These are phyloP conservation scores for Fusarium sp. DNA, from an alignment of 2,329 filamentous ascomycete genomes.

Conservation along the genomic window DNA sequence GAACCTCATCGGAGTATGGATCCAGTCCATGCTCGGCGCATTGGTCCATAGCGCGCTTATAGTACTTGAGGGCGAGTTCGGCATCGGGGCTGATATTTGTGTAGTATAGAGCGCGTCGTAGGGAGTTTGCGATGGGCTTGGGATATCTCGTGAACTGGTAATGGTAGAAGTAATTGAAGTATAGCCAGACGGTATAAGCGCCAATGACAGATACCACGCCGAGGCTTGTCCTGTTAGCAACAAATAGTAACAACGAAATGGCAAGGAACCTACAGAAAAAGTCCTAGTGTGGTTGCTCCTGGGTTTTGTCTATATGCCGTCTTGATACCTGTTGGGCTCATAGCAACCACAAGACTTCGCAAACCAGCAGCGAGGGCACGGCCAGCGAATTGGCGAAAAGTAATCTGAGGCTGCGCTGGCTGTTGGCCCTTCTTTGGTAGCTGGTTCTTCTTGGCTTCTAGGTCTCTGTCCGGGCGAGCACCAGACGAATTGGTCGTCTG, in stretches of 20 bases:
- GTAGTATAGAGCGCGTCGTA: conserved; percentile 88
- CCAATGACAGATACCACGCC: conserved; percentile 46
- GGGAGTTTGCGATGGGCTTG: conserved; percentile 76
- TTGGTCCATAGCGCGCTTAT: conserved; percentile 79
- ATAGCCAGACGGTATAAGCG: conserved; percentile 53
- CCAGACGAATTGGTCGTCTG: conserved; percentile 41
- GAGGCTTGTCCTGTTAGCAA: conserved; percentile 42
- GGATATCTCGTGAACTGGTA: conserved; percentile 69
- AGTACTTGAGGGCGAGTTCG: conserved; percentile 82
- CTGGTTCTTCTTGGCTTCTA: conserved; percentile 37
- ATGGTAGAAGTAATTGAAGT: conserved; percentile 67
- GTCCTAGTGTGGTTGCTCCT: conserved; percentile 44
- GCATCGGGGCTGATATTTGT: conserved; percentile 81
- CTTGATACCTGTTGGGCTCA: conserved; percentile 52
- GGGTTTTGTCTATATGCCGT: conserved; percentile 51
- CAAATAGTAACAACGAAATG: background rate
- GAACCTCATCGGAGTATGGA: conserved; percentile 88
- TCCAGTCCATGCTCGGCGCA: conserved; percentile 82
- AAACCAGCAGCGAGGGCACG: conserved; percentile 50
- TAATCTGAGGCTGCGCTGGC: conserved; percentile 43
- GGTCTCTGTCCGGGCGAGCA: conserved; percentile 19
- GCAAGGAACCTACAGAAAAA: conserved; percentile 47
- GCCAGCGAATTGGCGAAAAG: conserved; percentile 47
- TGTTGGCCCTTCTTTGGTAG: conserved; percentile 42
- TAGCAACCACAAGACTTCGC: conserved; percentile 49